Percentiles rank a stretch among this genome's conserved stretches.
Evolutionary conservation across 2,329 filamentous ascomycete genomes (phyloP).

Genomic region (Dactylellina sp.): DNA sequence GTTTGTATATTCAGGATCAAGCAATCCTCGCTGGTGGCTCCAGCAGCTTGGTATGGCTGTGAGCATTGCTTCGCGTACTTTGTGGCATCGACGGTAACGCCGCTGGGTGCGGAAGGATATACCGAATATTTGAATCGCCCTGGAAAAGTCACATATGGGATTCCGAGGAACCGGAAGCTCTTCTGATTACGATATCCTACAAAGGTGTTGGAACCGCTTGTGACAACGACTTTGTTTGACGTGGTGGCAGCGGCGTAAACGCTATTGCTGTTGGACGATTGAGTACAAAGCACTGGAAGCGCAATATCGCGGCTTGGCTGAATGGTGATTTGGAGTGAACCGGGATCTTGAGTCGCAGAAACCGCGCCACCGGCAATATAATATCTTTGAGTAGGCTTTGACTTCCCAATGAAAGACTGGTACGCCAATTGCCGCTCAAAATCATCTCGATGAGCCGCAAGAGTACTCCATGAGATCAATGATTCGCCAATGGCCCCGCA

Average conservation of each 20-base stretch:
- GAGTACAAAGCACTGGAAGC: conserved; percentile 68
- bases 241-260: conserved; percentile 60
- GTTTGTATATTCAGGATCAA: conserved; percentile 68
- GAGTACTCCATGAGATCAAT: conserved; percentile 64
- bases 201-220: conserved; percentile 65
- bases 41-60: conserved; percentile 60
- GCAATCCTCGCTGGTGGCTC: conserved; percentile 66
- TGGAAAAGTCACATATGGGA: conserved; percentile 67
- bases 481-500: conserved; percentile 67
- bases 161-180: conserved; percentile 68
- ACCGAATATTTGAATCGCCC: conserved; percentile 66
- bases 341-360: conserved; percentile 60
- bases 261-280: conserved; percentile 61
- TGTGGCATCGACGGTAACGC: conserved; percentile 66
- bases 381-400: conserved; percentile 63
- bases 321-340: conserved; percentile 62
- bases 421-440: conserved; percentile 67
- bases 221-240: conserved; percentile 62
- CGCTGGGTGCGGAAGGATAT: conserved; percentile 65
- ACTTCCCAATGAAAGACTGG: conserved; percentile 64
- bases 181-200: conserved; percentile 69
- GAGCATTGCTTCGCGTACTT: conserved; percentile 66
- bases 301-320: conserved; percentile 60
- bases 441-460: conserved; percentile 66
- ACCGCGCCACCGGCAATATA: conserved; percentile 65